Conservation (phyloP, 2,329 filamentous ascomycete species). For the Diaporthe caulivora region DNA sequence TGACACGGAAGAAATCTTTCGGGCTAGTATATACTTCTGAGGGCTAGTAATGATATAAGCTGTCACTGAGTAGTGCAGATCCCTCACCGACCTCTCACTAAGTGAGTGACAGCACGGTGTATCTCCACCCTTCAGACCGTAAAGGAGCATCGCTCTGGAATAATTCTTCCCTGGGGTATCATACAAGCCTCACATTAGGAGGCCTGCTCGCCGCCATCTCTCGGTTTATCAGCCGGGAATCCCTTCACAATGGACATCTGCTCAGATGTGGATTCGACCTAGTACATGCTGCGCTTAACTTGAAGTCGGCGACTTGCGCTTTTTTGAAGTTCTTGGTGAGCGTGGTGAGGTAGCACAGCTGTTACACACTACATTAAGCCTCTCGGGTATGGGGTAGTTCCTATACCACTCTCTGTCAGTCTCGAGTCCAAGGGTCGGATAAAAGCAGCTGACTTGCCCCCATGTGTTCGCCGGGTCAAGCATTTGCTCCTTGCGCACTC, state of each 20-base stretch:
- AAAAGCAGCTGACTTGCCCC: not conserved
- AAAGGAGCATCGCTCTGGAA: too few species aligned
- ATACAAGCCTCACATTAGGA: too few species aligned
- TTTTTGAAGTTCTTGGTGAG: not conserved
- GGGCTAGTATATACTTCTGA: not conserved
- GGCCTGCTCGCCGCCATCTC: too few species aligned
- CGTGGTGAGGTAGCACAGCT: not conserved
- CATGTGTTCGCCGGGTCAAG: slow-evolving; percentile 21
- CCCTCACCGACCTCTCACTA: too few species aligned
- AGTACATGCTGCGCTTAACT: too few species aligned
- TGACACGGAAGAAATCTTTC: not conserved
- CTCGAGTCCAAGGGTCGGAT: accelerated
- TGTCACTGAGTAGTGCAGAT: too few species aligned
- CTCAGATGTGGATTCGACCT: too few species aligned
- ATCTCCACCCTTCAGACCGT: too few species aligned
- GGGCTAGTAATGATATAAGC: not conserved
- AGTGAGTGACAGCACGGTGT: too few species aligned
- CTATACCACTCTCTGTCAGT: not conserved
- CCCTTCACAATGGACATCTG: too few species aligned
- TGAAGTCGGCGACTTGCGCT: not conserved
- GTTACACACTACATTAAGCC: slow-evolving; percentile 15
- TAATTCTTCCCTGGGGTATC: too few species aligned
- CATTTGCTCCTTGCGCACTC: not conserved
- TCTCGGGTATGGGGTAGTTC: slow-evolving; percentile 2
- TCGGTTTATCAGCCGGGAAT: too few species aligned